These are phyloP conservation scores for Trichoderma brevicompactum DNA, from an alignment of 2,329 filamentous ascomycete species.

Conservation along the genomic window DNA sequence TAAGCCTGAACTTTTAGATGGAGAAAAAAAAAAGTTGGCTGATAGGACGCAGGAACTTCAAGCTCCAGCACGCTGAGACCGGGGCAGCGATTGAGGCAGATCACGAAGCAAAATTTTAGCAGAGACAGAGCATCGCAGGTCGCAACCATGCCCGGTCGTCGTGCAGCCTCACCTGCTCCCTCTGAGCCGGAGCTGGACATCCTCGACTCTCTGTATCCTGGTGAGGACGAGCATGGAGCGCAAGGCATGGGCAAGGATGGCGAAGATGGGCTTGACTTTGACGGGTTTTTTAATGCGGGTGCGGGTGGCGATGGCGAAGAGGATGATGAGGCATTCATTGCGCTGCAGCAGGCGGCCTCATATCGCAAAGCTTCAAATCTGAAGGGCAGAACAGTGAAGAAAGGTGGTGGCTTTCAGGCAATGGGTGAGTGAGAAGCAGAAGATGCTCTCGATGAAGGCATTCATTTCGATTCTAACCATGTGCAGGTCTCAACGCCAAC, in stretches of 20 bases:
- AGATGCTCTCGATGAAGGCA: not conserved
- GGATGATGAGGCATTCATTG: constrained; percentile 88
- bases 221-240: constrained; percentile 56
- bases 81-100: not conserved
- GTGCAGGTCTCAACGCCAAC: constrained; percentile 71
- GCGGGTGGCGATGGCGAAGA: constrained; percentile 58
- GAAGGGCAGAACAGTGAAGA: constrained; percentile 86
- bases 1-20: constrained; percentile 35
- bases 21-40: constrained; percentile 42
- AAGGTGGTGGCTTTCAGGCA: constrained; percentile 93
- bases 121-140: constrained; percentile 5
- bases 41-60: not conserved
- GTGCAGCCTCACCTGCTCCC: constrained; percentile 76
- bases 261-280: constrained; percentile 57
- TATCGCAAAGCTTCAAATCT: constrained; percentile 84
- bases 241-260: constrained; percentile 42
- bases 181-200: constrained; percentile 96
- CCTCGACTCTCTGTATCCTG: constrained; percentile 73
- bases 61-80: constrained; percentile 3
- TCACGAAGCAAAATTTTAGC: not conserved
- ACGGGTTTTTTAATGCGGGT: constrained; percentile 62
- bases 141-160: constrained; percentile 63
- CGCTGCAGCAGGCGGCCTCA: constrained; percentile 80
- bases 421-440: constrained; percentile 66
- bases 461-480: constrained; percentile 6